phyloP scores from a whole-genome alignment of 768 basidiomycete genomes.

The Pulveroboletus sp. region DNA sequence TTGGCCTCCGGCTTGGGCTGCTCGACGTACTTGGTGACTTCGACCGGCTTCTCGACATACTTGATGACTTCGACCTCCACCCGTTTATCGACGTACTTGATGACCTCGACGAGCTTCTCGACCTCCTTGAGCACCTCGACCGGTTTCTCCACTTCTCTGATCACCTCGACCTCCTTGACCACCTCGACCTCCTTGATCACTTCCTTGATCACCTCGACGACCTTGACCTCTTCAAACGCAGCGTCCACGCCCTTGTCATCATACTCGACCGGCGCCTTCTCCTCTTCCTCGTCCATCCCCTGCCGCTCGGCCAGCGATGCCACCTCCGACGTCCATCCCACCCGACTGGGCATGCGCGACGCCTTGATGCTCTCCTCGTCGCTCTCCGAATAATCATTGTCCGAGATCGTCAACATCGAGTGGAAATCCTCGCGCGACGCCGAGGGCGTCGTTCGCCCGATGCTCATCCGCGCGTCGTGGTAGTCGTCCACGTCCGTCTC shows the following conservation, averaged over 20 bases:
- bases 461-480: constrained; percentile 68
- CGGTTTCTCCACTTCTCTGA: constrained; percentile 21
- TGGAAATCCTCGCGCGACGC: constrained; percentile 73
- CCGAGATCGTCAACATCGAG: constrained; percentile 65
- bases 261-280: constrained; percentile 38
- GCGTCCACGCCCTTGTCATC: constrained; percentile 45
- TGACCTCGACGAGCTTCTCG: constrained; percentile 34
- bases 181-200: constrained; percentile 31
- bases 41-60: constrained; percentile 34
- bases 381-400: constrained; percentile 59
- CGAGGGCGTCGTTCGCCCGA: constrained; percentile 58
- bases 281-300: constrained; percentile 3
- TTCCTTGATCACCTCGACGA: constrained; percentile 31
- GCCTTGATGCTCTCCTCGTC: constrained; percentile 75
- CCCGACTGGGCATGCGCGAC: constrained; percentile 42
- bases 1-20: constrained; percentile 60
- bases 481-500: constrained; percentile 72
- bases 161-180: constrained; percentile 32
- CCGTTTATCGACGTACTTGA: constrained; percentile 29
- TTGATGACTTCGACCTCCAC: constrained; percentile 28
- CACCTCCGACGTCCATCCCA: constrained; percentile 19
- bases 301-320: constrained; percentile 20
- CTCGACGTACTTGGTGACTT: constrained; percentile 23
- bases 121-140: constrained; percentile 24
- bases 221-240: constrained; percentile 27